Percentiles rank a stretch among this genome's conserved stretches.
These are phyloP conservation scores for Ormosia emarginata DNA, from an alignment of 306 rosid species.

Conservation along the genomic window DNA sequence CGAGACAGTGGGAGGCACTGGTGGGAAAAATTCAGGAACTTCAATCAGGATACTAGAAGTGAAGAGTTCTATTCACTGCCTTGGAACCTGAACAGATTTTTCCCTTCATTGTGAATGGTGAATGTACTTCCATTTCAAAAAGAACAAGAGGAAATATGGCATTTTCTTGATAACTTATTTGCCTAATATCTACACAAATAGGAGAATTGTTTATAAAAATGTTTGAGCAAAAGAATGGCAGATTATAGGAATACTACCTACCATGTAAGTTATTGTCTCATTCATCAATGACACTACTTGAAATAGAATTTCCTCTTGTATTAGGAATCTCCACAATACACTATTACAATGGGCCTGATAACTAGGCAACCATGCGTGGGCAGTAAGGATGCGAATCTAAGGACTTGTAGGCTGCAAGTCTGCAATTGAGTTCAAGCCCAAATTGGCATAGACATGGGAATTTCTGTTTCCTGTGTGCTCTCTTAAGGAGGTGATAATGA, in stretches of 20 bases:
- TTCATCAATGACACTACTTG: background rate
- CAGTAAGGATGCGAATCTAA: background rate
- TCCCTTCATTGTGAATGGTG: constrained; percentile 58
- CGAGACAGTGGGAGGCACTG: constrained; percentile 85
- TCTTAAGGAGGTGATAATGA: background rate
- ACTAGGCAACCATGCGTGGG: background rate
- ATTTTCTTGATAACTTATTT: background rate
- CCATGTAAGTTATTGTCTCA: background rate
- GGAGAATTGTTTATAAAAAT: background rate
- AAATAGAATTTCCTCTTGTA: background rate
- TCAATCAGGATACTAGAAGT: constrained; percentile 48
- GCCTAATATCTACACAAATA: background rate
- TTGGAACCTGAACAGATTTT: constrained; percentile 52
- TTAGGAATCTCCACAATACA: background rate
- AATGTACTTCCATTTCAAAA: background rate
- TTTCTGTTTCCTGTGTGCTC: background rate
- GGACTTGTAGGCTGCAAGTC: background rate
- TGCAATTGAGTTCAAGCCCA: background rate
- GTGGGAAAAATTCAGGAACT: constrained; percentile 75
- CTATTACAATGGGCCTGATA: background rate
- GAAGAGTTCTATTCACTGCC: constrained; percentile 76
- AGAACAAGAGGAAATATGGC: background rate
- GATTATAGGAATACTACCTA: background rate
- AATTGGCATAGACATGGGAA: background rate
- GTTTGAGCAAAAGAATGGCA: background rate